Evolutionary conservation across 371 early-diverging fungal species (phyloP).

Genomic region (Mortierella sp.): DNA sequence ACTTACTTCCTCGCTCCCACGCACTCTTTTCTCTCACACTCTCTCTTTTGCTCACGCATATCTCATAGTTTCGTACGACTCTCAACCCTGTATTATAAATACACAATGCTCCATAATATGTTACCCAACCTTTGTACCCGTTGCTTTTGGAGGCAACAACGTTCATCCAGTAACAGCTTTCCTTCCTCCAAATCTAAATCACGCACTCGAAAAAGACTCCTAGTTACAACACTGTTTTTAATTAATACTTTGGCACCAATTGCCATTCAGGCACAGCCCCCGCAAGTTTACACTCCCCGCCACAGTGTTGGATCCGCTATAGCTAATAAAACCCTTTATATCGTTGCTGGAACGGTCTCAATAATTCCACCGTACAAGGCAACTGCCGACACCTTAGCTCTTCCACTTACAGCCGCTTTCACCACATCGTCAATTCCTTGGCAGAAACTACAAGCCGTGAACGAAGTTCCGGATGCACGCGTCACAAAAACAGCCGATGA

Average conservation of each 20-base stretch:
- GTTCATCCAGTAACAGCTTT: neutral
- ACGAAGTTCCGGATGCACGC: conserved; percentile 12
- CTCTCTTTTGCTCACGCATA: too few species aligned
- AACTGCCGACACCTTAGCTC: conserved; percentile 26
- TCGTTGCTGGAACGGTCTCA: conserved; percentile 25
- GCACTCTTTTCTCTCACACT: too few species aligned
- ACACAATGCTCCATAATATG: neutral
- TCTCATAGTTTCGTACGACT: neutral
- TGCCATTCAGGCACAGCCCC: neutral
- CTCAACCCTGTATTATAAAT: neutral
- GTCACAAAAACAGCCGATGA: conserved; percentile 15
- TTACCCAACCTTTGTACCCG: neutral
- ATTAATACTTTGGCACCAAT: neutral
- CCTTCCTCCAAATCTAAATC: neutral
- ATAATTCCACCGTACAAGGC: neutral
- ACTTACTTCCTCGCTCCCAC: too few species aligned
- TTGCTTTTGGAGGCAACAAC: neutral
- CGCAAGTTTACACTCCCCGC: conserved; percentile 25
- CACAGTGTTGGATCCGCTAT: conserved; percentile 33
- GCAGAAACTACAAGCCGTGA: conserved; percentile 12
- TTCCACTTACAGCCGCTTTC: conserved; percentile 24
- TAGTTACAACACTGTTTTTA: neutral
- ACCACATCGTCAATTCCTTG: conserved; percentile 19
- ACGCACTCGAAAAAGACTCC: neutral
- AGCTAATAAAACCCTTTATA: conserved; percentile 33